Evolutionary conservation across 2,329 filamentous ascomycete genomes (phyloP).

Genomic region (Epicoccum nigrum): DNA sequence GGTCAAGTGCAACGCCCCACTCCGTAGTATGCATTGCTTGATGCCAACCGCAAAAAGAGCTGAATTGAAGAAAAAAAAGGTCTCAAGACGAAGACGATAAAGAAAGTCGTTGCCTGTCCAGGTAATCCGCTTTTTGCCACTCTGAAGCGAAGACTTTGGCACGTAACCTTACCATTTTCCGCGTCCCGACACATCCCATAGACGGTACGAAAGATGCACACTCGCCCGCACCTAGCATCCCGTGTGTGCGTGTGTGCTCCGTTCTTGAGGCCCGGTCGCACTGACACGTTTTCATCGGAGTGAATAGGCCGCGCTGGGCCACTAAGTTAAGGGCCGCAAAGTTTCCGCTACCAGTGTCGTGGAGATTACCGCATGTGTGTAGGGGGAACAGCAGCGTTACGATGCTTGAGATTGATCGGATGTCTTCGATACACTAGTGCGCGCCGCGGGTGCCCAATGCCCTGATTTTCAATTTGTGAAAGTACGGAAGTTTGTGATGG

Average conservation of each 20-base stretch:
- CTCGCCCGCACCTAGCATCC: constrained; percentile 2
- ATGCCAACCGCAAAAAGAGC: constrained; percentile 10
- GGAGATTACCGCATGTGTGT: constrained; percentile 11
- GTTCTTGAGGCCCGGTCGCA: constrained; percentile 11
- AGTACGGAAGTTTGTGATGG: constrained; percentile 1
- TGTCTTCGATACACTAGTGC: constrained; percentile 21
- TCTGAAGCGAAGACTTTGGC: constrained; percentile 2
- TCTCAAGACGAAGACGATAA: not conserved
- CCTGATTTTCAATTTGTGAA: constrained; percentile 7
- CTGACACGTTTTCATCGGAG: constrained; percentile 4
- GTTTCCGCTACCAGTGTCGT: constrained; percentile 1
- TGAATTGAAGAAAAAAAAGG: not conserved
- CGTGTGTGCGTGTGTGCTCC: not conserved
- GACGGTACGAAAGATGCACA: not conserved
- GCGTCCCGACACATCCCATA: constrained; percentile 4
- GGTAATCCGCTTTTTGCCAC: constrained; percentile 5
- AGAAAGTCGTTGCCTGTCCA: constrained; percentile 1
- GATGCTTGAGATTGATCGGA: constrained; percentile 8
- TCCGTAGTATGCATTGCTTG: constrained; percentile 17
- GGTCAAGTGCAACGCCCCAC: constrained; percentile 19
- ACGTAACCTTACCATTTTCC: constrained; percentile 7
- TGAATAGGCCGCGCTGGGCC: constrained; percentile 1
- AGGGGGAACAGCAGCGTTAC: constrained; percentile 2
- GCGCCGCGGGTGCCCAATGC: constrained; percentile 21
- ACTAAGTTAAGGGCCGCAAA: constrained; percentile 8